Conservation (phyloP, 331 rosid species). For the Malus hybrid region DNA sequence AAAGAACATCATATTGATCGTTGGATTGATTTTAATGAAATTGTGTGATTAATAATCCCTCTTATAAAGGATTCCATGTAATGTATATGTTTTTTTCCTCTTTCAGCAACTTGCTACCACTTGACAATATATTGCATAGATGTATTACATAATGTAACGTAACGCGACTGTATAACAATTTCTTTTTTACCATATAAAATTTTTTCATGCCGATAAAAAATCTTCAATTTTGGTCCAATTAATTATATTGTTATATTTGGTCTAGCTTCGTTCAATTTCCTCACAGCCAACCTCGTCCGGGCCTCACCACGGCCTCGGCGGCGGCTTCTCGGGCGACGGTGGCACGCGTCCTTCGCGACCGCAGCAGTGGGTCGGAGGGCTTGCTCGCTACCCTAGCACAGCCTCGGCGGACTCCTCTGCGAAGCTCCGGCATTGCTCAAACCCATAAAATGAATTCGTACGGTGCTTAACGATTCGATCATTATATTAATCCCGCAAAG, state of each 20-base stretch:
- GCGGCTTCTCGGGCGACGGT: conserved; percentile 56
- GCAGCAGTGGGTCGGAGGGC: conserved; percentile 32
- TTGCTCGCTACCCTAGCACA: conserved; percentile 52
- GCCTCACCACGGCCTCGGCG: conserved; percentile 35
- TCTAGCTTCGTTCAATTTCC: conserved; percentile 16
- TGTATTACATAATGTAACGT: too few species aligned
- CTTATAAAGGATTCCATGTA: fast-evolving
- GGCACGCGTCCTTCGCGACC: conserved; percentile 56
- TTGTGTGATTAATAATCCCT: too few species aligned
- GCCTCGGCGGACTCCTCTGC: conserved; percentile 71
- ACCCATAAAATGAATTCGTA: neutral
- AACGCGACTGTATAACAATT: too few species aligned
- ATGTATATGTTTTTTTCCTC: too few species aligned
- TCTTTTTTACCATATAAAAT: too few species aligned
- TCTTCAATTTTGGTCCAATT: too few species aligned
- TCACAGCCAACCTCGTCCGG: conserved; percentile 43
- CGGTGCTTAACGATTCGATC: conserved; percentile 38
- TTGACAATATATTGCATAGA: too few species aligned
- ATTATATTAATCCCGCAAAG: conserved; percentile 42
- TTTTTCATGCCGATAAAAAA: too few species aligned
- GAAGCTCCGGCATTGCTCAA: conserved; percentile 77
- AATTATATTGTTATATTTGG: too few species aligned
- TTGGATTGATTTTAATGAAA: too few species aligned
- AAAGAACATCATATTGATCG: too few species aligned
- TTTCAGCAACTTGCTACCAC: too few species aligned